Base-by-base conservation (phyloP, 345 rosid species). In the Raphanus sativus region DNA sequence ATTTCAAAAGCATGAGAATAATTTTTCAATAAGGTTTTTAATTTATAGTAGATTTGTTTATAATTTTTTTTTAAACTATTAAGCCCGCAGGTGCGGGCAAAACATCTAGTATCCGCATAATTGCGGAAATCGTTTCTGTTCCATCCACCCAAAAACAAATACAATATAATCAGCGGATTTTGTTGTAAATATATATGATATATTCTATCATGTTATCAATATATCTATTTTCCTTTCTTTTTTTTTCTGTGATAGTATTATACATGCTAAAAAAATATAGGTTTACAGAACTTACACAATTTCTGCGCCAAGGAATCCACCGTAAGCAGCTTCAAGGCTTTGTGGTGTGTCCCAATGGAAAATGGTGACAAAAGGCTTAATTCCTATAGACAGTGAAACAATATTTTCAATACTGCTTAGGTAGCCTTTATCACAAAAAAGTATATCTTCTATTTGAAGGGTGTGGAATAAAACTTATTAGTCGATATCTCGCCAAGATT, bases 321-420 rank as follows among this genome's bases (percentile, higher is more conserved):
- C 21, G 21, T 50, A 50, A 50, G 24, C 17, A 50, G 15, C 56
- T 50, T 50, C 56, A 50, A 50, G 10, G 10, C 10, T 16, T 54
- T 54, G 59, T 54, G 59, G 59, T 54, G 25, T 54, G 9, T 54
- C 59, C 59, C 59, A 54, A 54, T 54, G 59, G 59, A 54, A 54
- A 54, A 54, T 54, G 9, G 59, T 54, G 25, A 8, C 59, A 54
- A 54, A 54, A 17, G 59, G 59, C 59, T 54, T 54, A 6, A 54
- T 54, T 54, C 86, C 88, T 85, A 64, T 29, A 17, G 1, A 62
- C 30, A 25, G 17, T 38, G n/a, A 21, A 21, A 64, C 3, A 6
- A 55, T 3, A 52, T 4, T 26, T 52, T 69, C 69, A 52, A 48
- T 6, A 76, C 9, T 59, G 61, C 5, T 59, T 75, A n/a, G 3